A percentile compares a stretch with the other conserved stretches of the same genome.
Evolutionary conservation across 129 eudicot species (phyloP).

Genomic region (Daucus carota): DH1_v3.0 NC_030381.2:3456501-3457000

Average conservation of each 20-base stretch:
- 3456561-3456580: background rate
- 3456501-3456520: constrained; percentile 95
- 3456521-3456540: constrained; percentile 68
- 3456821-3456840: background rate
- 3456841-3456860: background rate
- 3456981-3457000: background rate
- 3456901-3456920: background rate
- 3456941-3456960: background rate
- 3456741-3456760: background rate
- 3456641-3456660: constrained; percentile 92
- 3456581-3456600: background rate
- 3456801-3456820: background rate
- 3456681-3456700: background rate
- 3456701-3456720: background rate
- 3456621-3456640: constrained; percentile 91
- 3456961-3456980: background rate
- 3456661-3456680: constrained; percentile 58
- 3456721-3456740: background rate
- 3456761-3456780: background rate
- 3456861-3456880: background rate
- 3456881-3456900: background rate
- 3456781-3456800: background rate
- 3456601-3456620: constrained; percentile 49
- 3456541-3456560: constrained; percentile 12
- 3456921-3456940: background rate